Conservation (phyloP, 2,329 filamentous ascomycete genomes). For the Sordariomycetes sp. region DNA sequence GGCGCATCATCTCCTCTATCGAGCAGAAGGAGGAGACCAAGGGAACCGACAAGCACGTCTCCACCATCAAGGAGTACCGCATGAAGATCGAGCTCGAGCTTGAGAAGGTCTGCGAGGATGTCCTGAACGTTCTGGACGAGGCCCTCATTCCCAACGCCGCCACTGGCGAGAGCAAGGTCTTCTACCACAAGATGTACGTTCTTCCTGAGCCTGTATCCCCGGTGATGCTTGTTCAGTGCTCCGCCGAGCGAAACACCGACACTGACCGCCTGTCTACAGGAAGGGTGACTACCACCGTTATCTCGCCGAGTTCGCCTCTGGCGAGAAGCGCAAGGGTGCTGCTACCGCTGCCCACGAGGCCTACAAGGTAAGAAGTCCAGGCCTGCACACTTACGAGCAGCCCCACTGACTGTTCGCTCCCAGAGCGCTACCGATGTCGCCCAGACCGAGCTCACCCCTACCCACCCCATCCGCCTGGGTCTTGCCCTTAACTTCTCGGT, state of each 20-base stretch:
- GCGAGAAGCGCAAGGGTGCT: constrained; percentile 84
- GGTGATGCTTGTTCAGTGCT: not conserved
- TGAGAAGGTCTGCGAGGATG: constrained; percentile 96
- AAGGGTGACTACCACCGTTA: constrained; percentile 98
- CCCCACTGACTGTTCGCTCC: constrained; percentile 9
- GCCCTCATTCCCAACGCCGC: constrained; percentile 92
- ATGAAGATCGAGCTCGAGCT: constrained; percentile 97
- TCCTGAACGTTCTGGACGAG: constrained; percentile 89
- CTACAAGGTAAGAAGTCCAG: constrained; percentile 69
- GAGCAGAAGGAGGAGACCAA: constrained; percentile 99
- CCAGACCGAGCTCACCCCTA: constrained; percentile 93
- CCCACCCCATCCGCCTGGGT: constrained; percentile 95
- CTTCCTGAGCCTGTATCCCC: not conserved
- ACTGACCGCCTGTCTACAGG: constrained; percentile 36
- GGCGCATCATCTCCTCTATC: constrained; percentile 99
- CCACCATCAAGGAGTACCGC: constrained; percentile 92
- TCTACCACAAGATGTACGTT: constrained; percentile 97
- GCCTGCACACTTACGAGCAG: not conserved
- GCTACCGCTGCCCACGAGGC: constrained; percentile 85
- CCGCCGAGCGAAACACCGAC: not conserved
- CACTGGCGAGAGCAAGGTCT: constrained; percentile 97
- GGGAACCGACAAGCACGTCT: constrained; percentile 90
- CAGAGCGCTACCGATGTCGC: constrained; percentile 96
- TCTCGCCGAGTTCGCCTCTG: constrained; percentile 85
- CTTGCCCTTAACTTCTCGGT: constrained; percentile 98